These are phyloP conservation scores for Bryoerythrophyllum caledonicum DNA, from an alignment of 225 moss, liverwort and hornwort genomes.

Conservation along the genomic window DNA sequence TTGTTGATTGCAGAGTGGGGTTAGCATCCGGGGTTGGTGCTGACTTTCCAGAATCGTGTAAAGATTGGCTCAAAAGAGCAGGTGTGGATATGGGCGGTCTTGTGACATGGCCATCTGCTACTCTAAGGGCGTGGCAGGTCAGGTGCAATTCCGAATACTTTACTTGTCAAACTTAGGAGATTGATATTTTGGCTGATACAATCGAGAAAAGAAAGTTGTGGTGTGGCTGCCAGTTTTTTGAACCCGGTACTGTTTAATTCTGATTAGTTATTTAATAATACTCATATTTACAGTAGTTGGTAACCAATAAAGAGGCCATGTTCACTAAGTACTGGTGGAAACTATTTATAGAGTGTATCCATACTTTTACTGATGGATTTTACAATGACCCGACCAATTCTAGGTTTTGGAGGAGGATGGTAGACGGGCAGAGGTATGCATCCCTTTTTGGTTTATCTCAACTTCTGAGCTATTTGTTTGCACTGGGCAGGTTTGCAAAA, in stretches of 20 bases:
- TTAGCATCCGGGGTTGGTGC: constrained; percentile 78
- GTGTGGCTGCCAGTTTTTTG: constrained; percentile 18
- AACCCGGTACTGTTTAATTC: background rate
- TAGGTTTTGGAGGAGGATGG: constrained; percentile 90
- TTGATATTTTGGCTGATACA: background rate
- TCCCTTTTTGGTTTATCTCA: background rate
- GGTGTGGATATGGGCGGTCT: constrained; percentile 75
- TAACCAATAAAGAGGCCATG: constrained; percentile 1
- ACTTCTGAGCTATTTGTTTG: background rate
- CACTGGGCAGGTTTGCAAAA: background rate
- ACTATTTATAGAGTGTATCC: background rate
- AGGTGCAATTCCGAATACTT: constrained; percentile 38
- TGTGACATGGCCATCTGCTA: constrained; percentile 61
- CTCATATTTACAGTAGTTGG: background rate
- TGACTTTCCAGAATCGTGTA: constrained; percentile 80
- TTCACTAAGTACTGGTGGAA: background rate
- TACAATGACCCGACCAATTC: background rate
- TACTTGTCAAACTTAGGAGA: background rate
- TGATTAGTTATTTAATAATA: background rate
- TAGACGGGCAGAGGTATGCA: constrained; percentile 61
- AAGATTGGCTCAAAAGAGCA: constrained; percentile 71
- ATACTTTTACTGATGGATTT: constrained; percentile 1
- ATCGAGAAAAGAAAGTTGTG: background rate
- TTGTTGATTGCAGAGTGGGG: constrained; percentile 58
- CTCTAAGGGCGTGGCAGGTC: constrained; percentile 98